Base-by-base conservation (phyloP, 768 basidiomycete species). In the Lentinula detonsa region DNA sequence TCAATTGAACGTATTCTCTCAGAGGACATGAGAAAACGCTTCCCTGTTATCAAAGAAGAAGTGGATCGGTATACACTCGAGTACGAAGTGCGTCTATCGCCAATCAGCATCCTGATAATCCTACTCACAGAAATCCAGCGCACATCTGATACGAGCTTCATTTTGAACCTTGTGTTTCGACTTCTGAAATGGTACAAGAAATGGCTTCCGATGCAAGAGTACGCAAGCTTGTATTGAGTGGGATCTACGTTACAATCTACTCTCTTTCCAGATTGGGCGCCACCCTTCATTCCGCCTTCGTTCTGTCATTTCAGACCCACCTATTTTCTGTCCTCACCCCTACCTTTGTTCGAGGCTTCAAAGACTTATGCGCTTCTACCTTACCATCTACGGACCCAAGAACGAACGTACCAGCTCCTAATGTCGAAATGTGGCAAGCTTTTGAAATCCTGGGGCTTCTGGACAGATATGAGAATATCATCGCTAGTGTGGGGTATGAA, bases 401-500 rank as follows among this genome's bases (percentile, higher is more conserved):
- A 39, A 50, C 63, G 53, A 65, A 70, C 60, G 46, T 58, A 63
- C 58, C 40, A 9, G 56, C 15, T 31, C 54, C 66, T 62, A 60
- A 67, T 55, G 49, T 73, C 40, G 31, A 63, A 62, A 68, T 88
- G 37, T 86, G 88, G 86, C 72, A 75, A 18, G 74, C 84, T 1
- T 85, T 91, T 62, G 88, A 88, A 59, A 74, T 75, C 1, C 81
- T 96, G 0, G 91, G 90, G 4, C 76, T 96, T 8, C 77, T 91
- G 31, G 90, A 92, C 63, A 86, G 92, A 33, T 93, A 90, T 68
- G 93, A 95, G 67, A 83, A 85, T 6, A 82, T 94, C 61, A 84
- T 98, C 33, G 85, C 90, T 18, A 86, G 85, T 54, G 88, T 95
- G 3, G 91, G 92, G 33, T 93, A 94, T 64, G 89, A 91, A 67